phyloP scores from a whole-genome alignment of 75 land plant genomes.

The Cryptomeria japonica region DNA sequence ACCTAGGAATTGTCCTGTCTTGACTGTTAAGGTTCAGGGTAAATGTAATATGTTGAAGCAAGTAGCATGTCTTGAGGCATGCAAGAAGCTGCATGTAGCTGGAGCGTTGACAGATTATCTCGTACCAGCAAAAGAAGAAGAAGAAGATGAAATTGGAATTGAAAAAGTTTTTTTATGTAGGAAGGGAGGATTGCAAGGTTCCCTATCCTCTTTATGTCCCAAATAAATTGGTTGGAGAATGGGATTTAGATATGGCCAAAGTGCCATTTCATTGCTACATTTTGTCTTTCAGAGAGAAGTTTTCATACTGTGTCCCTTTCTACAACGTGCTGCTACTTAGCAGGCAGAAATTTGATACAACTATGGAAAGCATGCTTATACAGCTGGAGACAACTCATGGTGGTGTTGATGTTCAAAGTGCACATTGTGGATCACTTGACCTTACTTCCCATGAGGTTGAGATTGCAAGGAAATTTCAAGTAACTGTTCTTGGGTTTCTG shows the following conservation, averaged over 20 bases:
- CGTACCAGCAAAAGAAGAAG: conserved; percentile 28
- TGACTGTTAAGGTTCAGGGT: conserved; percentile 29
- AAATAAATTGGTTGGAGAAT: not conserved
- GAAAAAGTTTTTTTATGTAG: not conserved
- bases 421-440: conserved; percentile 21
- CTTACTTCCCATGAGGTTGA: conserved; percentile 25
- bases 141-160: not conserved
- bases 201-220: conserved; percentile 18
- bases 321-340: conserved; percentile 24
- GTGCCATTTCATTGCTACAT: conserved; percentile 13
- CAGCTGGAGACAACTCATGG: conserved; percentile 31
- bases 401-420: conserved; percentile 13
- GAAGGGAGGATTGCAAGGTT: not conserved
- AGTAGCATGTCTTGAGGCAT: conserved; percentile 55
- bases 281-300: conserved; percentile 10
- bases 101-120: conserved; percentile 62
- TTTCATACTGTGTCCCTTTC: conserved; percentile 14
- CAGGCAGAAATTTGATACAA: conserved; percentile 26
- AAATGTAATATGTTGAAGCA: conserved; percentile 41
- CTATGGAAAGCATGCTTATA: conserved; percentile 7
- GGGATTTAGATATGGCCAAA: conserved; percentile 1
- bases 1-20: conserved; percentile 31
- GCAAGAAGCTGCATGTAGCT: conserved; percentile 47
- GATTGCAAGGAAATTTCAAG: conserved; percentile 49
- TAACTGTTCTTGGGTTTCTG: conserved; percentile 23